Percentiles rank a stretch among this genome's conserved stretches.
phyloP scores from a whole-genome alignment of 2,329 filamentous ascomycete genomes.

The Aspergillus aculeatinus region DNA sequence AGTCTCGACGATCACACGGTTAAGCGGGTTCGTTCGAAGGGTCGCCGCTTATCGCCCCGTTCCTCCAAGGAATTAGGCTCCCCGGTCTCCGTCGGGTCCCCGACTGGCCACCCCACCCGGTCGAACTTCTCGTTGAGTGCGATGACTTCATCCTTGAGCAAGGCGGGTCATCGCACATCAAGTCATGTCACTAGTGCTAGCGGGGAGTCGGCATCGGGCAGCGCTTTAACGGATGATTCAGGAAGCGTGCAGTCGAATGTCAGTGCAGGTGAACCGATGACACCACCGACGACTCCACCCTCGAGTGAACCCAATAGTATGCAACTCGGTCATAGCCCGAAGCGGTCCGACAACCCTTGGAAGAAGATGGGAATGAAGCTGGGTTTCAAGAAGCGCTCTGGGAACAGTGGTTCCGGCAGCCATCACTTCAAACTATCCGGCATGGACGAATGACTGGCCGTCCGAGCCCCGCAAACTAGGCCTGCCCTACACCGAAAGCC shows the following conservation, averaged over 20 bases:
- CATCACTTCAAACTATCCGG: conserved; percentile 26
- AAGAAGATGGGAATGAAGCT: conserved; percentile 55
- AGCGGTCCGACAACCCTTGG: conserved; percentile 50
- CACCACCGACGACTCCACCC: conserved; percentile 52
- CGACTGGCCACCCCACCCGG: conserved; percentile 28
- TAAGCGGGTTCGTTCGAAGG: conserved; percentile 28
- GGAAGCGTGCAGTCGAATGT: conserved; percentile 43
- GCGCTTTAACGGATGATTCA: conserved; percentile 49
- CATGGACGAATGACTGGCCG: conserved; percentile 26
- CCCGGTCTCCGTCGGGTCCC: conserved; percentile 23
- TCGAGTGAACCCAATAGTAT: conserved; percentile 41
- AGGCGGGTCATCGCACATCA: conserved; percentile 35
- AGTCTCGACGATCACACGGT: conserved; percentile 32
- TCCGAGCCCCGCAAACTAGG: not conserved
- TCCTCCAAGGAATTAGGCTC: conserved; percentile 34
- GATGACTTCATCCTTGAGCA: conserved; percentile 31
- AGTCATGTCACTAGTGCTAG: conserved; percentile 38
- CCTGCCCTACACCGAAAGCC: not conserved
- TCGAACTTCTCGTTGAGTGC: conserved; percentile 33
- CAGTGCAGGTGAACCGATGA: conserved; percentile 48
- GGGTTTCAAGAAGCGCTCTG: conserved; percentile 42
- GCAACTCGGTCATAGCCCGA: conserved; percentile 36
- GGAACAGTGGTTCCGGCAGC: conserved; percentile 23
- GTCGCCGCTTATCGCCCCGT: conserved; percentile 32
- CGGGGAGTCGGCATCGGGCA: conserved; percentile 38